These are phyloP conservation scores for Capsicum chinense DNA, from an alignment of 257 asterid genomes.

Conservation along the genomic window DNA sequence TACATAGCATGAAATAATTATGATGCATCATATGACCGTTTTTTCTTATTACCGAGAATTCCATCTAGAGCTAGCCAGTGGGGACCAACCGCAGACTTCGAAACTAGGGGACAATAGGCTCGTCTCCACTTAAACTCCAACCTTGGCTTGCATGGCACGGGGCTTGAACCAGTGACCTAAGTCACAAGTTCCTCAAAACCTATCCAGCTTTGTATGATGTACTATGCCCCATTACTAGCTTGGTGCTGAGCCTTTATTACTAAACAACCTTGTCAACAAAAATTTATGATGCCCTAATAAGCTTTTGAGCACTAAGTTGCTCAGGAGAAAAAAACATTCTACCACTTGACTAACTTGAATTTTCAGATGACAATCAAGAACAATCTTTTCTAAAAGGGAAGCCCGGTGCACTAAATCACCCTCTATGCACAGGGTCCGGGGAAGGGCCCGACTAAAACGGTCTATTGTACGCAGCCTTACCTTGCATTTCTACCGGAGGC, in stretches of 20 bases:
- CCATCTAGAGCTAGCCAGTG: not conserved
- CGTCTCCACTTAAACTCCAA: not conserved
- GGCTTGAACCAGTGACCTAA: not conserved
- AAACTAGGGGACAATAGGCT: not conserved
- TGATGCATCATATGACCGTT: not conserved
- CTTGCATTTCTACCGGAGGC: too few species aligned
- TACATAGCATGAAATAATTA: not conserved
- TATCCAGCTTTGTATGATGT: not conserved
- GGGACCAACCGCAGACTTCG: not conserved
- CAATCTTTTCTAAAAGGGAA: not conserved
- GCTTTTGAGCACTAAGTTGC: not conserved
- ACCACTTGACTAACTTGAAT: not conserved
- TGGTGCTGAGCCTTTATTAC: not conserved
- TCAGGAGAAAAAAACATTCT: not conserved
- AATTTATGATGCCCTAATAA: not conserved
- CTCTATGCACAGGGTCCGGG: too few species aligned
- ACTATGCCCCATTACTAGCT: not conserved
- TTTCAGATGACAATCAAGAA: slow-evolving; percentile 2
- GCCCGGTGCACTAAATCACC: too few species aligned
- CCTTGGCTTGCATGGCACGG: not conserved
- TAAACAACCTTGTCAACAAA: not conserved
- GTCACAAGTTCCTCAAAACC: slow-evolving; percentile 15
- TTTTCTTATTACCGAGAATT: not conserved
- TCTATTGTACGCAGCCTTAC: too few species aligned
- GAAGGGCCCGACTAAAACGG: too few species aligned